Percentiles rank a stretch among this genome's conserved stretches.
Conservation (phyloP, 106 monocot genomes). For the Acorus gramineus region DNA sequence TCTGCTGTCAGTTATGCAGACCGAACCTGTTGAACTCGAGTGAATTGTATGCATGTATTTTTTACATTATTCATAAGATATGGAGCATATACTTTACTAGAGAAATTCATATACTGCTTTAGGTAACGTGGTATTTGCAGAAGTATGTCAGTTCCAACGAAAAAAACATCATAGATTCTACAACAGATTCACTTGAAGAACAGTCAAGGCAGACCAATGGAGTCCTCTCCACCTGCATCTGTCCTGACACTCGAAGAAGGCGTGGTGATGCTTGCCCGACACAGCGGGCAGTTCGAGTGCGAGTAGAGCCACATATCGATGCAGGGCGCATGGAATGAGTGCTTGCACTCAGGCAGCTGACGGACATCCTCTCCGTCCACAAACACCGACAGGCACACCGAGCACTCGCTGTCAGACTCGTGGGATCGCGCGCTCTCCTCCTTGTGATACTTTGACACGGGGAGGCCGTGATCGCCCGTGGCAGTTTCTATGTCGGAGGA, state of each 20-base stretch:
- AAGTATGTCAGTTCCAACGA: no score
- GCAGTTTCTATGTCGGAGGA: background rate
- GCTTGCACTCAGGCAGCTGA: constrained; percentile 16
- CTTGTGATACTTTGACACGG: constrained; percentile 3
- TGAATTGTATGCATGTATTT: no score
- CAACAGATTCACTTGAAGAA: no score
- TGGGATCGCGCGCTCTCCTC: background rate
- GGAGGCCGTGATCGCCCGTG: background rate
- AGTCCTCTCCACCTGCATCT: no score
- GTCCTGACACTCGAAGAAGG: background rate
- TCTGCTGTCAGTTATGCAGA: no score
- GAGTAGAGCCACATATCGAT: constrained; percentile 14
- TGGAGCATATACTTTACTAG: no score
- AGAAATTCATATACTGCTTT: no score
- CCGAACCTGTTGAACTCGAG: no score
- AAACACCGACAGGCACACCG: constrained; percentile 15
- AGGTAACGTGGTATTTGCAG: no score
- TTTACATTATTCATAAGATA: no score
- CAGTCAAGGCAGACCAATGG: no score
- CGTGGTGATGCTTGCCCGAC: constrained; percentile 2
- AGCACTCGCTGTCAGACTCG: constrained; percentile 6
- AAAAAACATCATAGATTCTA: no score
- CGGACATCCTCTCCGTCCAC: constrained; percentile 13
- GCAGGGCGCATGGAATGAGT: constrained; percentile 11
- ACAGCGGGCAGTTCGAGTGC: constrained; percentile 10